Evolutionary conservation across 2,329 filamentous ascomycete species (phyloP), one percentile per base, ranked within the genome.

Genomic region (Cladophialophora psammophila): DNA sequence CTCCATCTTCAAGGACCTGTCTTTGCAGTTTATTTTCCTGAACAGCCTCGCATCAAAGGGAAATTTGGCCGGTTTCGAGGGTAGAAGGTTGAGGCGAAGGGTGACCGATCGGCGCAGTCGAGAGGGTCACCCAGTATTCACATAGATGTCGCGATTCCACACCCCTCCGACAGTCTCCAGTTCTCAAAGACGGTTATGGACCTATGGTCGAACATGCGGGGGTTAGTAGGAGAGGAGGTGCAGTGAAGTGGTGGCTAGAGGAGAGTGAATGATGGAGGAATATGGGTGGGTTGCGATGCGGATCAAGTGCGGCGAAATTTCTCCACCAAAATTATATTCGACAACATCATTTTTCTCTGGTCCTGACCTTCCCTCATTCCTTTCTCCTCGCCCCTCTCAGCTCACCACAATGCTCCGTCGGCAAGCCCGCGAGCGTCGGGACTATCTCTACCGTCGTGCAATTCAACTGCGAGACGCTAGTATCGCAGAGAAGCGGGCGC

Each of bases 371-470:
- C 26, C 31, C 18, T 26, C 26, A 8, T 36, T 60, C 32, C 15
- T n/a, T 35, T 31, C 31, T 48, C 13, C 8, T 34, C 32, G 20
- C 34, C 20, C 35, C 18, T 18, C 8, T 31, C 52, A 53, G 6
- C 10, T 10, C 56, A 34, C 32, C 26, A 65, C 36, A 38, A 72
- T 72, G 70, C 55, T 72, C 81, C 87, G 90, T 75, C 87, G 90
- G 84, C 90, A 93, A 85, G 89, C 90, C 69, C 88, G 91, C 73
- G 88, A 94, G 79, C 86, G 92, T 74, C 86, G 91, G 73, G 92
- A 96, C 77, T 96, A 98, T 79, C 88, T 99, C 74, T 96, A 97
- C 79, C 89, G 94, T 68, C 90, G 92, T 75, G 94, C 95, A 42
- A 85, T 97, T 65, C 90, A 93, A 26, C 87, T 97, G 52, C 90